These are phyloP conservation scores for Fonsecaea erecta DNA, from an alignment of 2,329 filamentous ascomycete species.

Conservation along the genomic window DNA sequence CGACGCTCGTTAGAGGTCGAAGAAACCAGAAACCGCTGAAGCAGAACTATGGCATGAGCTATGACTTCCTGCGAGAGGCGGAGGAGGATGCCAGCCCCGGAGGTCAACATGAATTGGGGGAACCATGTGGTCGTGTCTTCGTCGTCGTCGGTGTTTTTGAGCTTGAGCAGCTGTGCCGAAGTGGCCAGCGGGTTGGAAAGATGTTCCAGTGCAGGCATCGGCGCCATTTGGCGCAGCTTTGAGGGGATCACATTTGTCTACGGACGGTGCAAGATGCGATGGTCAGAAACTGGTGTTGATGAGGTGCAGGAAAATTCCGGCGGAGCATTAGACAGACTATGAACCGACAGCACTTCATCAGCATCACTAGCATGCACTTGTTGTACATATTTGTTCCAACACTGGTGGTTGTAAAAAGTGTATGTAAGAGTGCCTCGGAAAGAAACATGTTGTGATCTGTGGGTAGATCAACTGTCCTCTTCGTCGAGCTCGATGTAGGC, in stretches of 20 bases:
- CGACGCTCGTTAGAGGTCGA: slow-evolving; percentile 19
- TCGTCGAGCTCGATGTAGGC: not conserved
- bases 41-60: slow-evolving; percentile 79
- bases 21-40: slow-evolving; percentile 63
- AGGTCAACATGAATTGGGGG: slow-evolving; percentile 51
- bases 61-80: slow-evolving; percentile 84
- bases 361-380: no score
- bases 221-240: slow-evolving; percentile 21
- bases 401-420: no score
- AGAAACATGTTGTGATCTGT: not conserved
- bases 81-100: slow-evolving; percentile 67
- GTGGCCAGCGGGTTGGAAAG: slow-evolving; percentile 52
- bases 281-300: not conserved
- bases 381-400: no score
- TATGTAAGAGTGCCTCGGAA: not conserved
- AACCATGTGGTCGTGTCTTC: slow-evolving; percentile 52
- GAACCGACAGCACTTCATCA: no score
- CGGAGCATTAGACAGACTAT: not conserved
- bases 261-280: not conserved
- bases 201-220: slow-evolving; percentile 22
- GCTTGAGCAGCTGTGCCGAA: slow-evolving; percentile 49
- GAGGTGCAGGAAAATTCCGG: not conserved
- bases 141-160: slow-evolving; percentile 37
- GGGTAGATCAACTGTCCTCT: not conserved
- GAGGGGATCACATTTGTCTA: not conserved